Percentiles rank a stretch among this genome's conserved stretches.
Conservation (phyloP, 805 yeast genomes). For the Candida pini region DNA sequence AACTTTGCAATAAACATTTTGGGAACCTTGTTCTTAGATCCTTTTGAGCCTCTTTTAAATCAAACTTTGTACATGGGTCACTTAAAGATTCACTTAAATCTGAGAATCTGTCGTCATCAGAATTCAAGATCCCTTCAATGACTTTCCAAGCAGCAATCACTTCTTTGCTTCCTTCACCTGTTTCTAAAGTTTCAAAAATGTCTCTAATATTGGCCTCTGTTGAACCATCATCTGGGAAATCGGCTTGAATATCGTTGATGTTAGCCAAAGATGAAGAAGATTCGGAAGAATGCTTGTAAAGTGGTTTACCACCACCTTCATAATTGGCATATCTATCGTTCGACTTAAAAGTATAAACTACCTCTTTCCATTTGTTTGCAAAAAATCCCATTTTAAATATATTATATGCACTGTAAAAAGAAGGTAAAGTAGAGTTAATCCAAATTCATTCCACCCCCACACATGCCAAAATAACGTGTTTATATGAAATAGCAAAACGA, state of each 20-base stretch:
- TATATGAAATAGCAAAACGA: too few species aligned
- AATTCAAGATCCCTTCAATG: constrained; percentile 38
- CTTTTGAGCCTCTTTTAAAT: constrained; percentile 69
- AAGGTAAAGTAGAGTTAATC: too few species aligned
- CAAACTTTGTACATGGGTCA: constrained; percentile 64
- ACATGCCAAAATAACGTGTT: too few species aligned
- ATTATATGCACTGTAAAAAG: too few species aligned
- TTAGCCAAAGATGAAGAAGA: constrained; percentile 22
- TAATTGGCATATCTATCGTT: constrained; percentile 68
- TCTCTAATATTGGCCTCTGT: constrained; percentile 25
- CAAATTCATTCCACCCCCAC: too few species aligned
- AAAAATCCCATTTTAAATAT: constrained; percentile 3
- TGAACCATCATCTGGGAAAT: constrained; percentile 20
- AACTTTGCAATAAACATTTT: constrained; percentile 66
- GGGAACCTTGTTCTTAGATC: constrained; percentile 72
- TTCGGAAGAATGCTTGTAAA: constrained; percentile 3
- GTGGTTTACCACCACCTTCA: constrained; percentile 26
- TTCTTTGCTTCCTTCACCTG: constrained; percentile 64
- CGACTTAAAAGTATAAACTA: constrained; percentile 58
- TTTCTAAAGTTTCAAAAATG: constrained; percentile 28
- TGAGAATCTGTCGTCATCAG: constrained; percentile 67
- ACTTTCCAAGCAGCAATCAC: constrained; percentile 76
- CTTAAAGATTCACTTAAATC: constrained; percentile 60
- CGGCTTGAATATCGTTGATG: constrained; percentile 11
- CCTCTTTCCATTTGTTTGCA: constrained; percentile 45